phyloP scores from a whole-genome alignment of 495 filamentous ascomycete genomes.

The Melanomma pulvis-pyrius region DNA sequence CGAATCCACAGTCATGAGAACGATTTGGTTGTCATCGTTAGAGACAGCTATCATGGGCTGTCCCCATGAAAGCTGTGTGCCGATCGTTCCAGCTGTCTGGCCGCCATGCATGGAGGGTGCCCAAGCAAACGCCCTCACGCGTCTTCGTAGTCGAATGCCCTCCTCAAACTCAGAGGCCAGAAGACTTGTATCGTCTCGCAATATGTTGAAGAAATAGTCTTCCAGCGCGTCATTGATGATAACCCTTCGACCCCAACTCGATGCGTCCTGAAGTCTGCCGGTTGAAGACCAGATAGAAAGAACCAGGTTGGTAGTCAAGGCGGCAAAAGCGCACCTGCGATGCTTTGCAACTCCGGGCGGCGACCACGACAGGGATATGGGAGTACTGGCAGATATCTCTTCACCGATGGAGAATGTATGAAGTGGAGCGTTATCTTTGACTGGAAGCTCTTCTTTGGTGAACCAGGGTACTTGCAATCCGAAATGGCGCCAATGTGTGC shows the following conservation, averaged over 20 bases:
- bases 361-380: conserved; percentile 62
- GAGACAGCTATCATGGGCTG: conserved; percentile 45
- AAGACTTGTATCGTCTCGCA: conserved; percentile 6
- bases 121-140: conserved; percentile 43
- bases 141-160: conserved; percentile 24
- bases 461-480: conserved; percentile 56
- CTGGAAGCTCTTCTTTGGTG: conserved; percentile 57
- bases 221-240: conserved; percentile 39
- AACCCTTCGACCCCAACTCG: conserved; percentile 44
- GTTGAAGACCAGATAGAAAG: conserved; percentile 39
- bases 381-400: conserved; percentile 61
- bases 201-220: conserved; percentile 19
- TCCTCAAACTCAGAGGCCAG: neutral
- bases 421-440: conserved; percentile 51
- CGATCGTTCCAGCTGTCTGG: conserved; percentile 2
- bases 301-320: conserved; percentile 60
- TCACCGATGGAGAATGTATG: conserved; percentile 62
- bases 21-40: conserved; percentile 51
- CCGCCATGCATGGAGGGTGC: conserved; percentile 12
- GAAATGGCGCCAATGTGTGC: conserved; percentile 38
- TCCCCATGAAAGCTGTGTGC: conserved; percentile 39
- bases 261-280: conserved; percentile 29
- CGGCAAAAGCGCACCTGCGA: conserved; percentile 60
- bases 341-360: conserved; percentile 61
- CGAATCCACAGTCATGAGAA: conserved; percentile 43